phyloP scores from a whole-genome alignment of 1,284 basidiomycete genomes.

The Austroboletus novae-zelandiae region DNA sequence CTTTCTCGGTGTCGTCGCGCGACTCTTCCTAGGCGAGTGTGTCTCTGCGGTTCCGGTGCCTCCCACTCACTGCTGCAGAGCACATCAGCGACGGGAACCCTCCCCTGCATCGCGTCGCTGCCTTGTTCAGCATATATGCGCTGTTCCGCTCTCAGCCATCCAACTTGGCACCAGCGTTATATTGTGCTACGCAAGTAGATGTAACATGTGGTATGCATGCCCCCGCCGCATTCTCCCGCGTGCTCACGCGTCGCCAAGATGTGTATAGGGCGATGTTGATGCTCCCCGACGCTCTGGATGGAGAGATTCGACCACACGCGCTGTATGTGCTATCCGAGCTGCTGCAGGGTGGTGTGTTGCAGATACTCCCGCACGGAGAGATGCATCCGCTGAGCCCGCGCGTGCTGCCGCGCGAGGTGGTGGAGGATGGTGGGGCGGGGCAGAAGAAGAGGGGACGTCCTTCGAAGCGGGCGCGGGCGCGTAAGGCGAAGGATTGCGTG shows the following conservation, averaged over 20 bases:
- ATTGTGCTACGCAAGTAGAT: constrained; percentile 46
- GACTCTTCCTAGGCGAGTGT: constrained; percentile 64
- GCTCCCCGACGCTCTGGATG: constrained; percentile 44
- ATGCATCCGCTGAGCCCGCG: constrained; percentile 57
- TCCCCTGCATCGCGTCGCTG: constrained; percentile 51
- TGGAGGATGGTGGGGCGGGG: constrained; percentile 35
- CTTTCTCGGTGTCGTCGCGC: constrained; percentile 54
- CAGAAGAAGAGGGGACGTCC: constrained; percentile 65
- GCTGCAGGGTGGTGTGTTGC: constrained; percentile 48
- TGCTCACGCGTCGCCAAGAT: constrained; percentile 41
- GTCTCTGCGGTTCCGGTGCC: neutral
- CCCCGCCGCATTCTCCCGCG: neutral
- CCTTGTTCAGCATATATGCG: constrained; percentile 65
- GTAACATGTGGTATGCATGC: constrained; percentile 53
- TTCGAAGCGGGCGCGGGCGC: constrained; percentile 56
- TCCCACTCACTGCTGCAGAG: constrained; percentile 40
- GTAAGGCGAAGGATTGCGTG: constrained; percentile 51
- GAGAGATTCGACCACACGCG: constrained; percentile 45
- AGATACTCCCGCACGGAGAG: constrained; percentile 54
- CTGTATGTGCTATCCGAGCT: constrained; percentile 48
- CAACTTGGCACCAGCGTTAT: constrained; percentile 47
- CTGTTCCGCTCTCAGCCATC: constrained; percentile 66
- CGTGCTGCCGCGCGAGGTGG: constrained; percentile 61
- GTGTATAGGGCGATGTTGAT: constrained; percentile 44
- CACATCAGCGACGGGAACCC: constrained; percentile 46